Conservation (phyloP, 2,329 filamentous ascomycete genomes). For the Whalleya microplaca region DNA sequence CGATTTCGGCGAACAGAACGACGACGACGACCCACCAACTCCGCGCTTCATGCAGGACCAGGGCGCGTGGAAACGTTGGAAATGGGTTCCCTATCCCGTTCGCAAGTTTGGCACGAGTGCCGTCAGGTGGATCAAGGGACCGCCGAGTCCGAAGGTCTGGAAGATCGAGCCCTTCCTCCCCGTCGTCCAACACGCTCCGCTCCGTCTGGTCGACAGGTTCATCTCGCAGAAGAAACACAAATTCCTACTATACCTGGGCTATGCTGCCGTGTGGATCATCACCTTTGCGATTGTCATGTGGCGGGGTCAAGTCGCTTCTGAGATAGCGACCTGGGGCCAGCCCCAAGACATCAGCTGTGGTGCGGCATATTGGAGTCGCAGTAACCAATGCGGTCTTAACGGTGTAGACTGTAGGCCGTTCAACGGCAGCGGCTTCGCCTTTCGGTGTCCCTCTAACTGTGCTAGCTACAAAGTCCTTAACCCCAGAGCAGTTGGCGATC, state of each 20-base stretch:
- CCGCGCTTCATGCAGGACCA: slow-evolving; percentile 65
- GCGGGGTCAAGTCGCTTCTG: slow-evolving; percentile 59
- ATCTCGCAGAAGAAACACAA: slow-evolving; percentile 64
- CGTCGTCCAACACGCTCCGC: slow-evolving; percentile 66
- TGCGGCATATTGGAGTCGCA: slow-evolving; percentile 70
- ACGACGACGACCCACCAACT: slow-evolving; percentile 48
- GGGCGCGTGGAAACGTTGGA: slow-evolving; percentile 52
- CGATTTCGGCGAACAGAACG: slow-evolving; percentile 51
- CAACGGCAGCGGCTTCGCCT: slow-evolving; percentile 68
- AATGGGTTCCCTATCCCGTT: slow-evolving; percentile 62
- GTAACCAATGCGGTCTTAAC: slow-evolving; percentile 74
- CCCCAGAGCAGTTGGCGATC: slow-evolving; percentile 73
- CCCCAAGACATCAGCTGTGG: slow-evolving; percentile 70
- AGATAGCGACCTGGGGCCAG: slow-evolving; percentile 69
- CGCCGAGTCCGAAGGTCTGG: slow-evolving; percentile 54
- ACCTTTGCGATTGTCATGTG: slow-evolving; percentile 71
- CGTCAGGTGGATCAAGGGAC: slow-evolving; percentile 58
- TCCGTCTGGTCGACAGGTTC: slow-evolving; percentile 64
- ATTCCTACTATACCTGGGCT: slow-evolving; percentile 59
- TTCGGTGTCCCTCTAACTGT: slow-evolving; percentile 76
- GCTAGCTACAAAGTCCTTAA: slow-evolving; percentile 67
- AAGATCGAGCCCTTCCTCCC: slow-evolving; percentile 67
- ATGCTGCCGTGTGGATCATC: slow-evolving; percentile 69
- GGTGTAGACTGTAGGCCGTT: slow-evolving; percentile 78
- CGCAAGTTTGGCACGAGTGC: slow-evolving; percentile 49